Evolutionary conservation across 257 asterid species (phyloP).

Genomic region (Phtheirospermum japonicum): DNA sequence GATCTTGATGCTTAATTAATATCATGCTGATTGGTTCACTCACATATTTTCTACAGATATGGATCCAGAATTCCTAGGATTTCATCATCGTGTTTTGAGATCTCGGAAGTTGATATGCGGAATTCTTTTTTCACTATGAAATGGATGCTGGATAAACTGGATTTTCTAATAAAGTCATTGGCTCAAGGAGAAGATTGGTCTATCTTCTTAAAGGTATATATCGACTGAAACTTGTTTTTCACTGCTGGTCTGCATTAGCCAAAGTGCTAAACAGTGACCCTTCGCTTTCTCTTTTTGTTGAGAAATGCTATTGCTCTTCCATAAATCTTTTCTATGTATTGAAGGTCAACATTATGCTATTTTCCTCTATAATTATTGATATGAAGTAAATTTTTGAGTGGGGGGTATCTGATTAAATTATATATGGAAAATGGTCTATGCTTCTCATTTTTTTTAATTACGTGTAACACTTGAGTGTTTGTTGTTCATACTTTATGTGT

Average conservation of each 20-base stretch:
- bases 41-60: slow-evolving; percentile 42
- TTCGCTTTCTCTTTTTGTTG: not conserved
- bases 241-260: not conserved
- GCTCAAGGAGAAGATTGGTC: slow-evolving; percentile 84
- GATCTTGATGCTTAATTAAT: not conserved
- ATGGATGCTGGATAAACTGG: slow-evolving; percentile 53
- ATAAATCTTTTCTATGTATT: not conserved
- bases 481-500: not conserved
- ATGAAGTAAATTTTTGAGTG: slow-evolving; percentile 13
- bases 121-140: slow-evolving; percentile 48
- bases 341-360: not conserved
- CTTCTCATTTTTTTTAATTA: slow-evolving; percentile 1
- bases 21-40: slow-evolving; percentile 23
- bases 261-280: slow-evolving; percentile 4
- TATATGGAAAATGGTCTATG: not conserved
- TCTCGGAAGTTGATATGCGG: slow-evolving; percentile 70
- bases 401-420: not conserved
- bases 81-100: slow-evolving; percentile 69
- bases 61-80: slow-evolving; percentile 56
- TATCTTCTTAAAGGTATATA: slow-evolving; percentile 64
- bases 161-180: slow-evolving; percentile 49
- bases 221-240: slow-evolving; percentile 16
- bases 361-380: not conserved
- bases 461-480: too few relatives aligned
- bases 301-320: not conserved